phyloP scores from a whole-genome alignment of 345 rosid genomes.

The Angophora floribunda region DNA sequence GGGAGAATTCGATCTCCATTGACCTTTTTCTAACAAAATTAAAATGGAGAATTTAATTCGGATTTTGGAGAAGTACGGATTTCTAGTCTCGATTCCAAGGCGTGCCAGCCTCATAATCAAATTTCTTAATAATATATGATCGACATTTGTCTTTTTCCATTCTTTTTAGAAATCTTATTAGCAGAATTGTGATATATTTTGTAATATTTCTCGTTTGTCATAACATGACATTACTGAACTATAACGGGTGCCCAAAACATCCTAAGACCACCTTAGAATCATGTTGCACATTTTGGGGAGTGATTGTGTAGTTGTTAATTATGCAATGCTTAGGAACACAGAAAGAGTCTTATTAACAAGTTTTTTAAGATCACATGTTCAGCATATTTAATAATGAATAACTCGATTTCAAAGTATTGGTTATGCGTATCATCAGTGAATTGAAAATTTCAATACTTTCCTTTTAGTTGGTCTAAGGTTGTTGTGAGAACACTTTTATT shows the following conservation, averaged over 20 bases:
- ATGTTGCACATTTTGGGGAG: not conserved
- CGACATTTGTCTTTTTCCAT: accelerated
- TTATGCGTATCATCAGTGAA: not conserved
- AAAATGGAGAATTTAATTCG: not conserved
- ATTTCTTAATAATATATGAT: not conserved
- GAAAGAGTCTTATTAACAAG: accelerated
- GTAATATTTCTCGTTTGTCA: accelerated
- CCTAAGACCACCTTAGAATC: accelerated
- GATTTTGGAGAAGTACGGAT: not conserved
- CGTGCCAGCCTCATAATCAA: not conserved
- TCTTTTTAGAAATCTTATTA: accelerated
- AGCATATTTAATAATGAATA: not conserved
- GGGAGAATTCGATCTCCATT: not conserved
- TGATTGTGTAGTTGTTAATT: not conserved
- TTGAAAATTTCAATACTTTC: not conserved
- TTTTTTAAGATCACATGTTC: accelerated
- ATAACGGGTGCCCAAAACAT: accelerated
- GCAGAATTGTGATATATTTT: accelerated
- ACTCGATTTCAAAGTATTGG: not conserved
- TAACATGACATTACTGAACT: accelerated
- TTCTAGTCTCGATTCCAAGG: not conserved
- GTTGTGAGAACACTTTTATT: accelerated
- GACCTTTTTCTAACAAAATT: not conserved
- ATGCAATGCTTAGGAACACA: accelerated
- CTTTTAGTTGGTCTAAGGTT: not conserved